Conservation (phyloP, 768 basidiomycete species). For the Paxillus ammoniavirescens region DNA sequence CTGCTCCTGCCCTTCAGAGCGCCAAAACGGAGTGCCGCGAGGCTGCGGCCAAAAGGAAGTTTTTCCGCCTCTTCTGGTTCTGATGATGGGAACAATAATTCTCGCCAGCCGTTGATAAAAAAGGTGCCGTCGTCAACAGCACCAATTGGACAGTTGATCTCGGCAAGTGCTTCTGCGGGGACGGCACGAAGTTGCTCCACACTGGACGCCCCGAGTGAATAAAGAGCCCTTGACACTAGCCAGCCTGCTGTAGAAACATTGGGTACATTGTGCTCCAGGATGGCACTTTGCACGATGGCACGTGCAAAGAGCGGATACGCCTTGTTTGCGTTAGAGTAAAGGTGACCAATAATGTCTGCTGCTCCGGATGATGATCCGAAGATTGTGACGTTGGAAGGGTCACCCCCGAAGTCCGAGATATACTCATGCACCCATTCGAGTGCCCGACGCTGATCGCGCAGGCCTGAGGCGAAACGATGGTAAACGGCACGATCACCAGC, state of each 20-base stretch:
- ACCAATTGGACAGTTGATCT: constrained; percentile 48
- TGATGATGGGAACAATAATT: constrained; percentile 36
- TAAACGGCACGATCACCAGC: constrained; percentile 1
- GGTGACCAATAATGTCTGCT: constrained; percentile 58
- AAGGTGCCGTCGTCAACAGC: constrained; percentile 70
- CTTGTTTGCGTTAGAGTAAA: constrained; percentile 65
- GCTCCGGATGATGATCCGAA: constrained; percentile 43
- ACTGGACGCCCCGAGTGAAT: constrained; percentile 48
- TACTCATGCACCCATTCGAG: constrained; percentile 62
- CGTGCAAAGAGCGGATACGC: constrained; percentile 63
- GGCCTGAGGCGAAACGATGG: constrained; percentile 36
- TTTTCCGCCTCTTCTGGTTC: constrained; percentile 19
- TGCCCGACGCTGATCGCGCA: constrained; percentile 62
- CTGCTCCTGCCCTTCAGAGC: constrained; percentile 21
- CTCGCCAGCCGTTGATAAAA: constrained; percentile 60
- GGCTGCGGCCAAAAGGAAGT: constrained; percentile 10
- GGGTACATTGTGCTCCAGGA: constrained; percentile 61
- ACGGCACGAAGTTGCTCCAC: constrained; percentile 65
- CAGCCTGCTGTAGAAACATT: constrained; percentile 60
- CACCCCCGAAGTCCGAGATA: constrained; percentile 66
- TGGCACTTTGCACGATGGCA: constrained; percentile 72
- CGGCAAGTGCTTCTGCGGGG: constrained; percentile 54
- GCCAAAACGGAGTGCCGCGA: constrained; percentile 24
- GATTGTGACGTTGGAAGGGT: constrained; percentile 47
- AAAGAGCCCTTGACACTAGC: constrained; percentile 65